These are phyloP conservation scores for Hyaloscypha finlandica DNA, from an alignment of 495 filamentous ascomycete species.

Conservation along the genomic window DNA sequence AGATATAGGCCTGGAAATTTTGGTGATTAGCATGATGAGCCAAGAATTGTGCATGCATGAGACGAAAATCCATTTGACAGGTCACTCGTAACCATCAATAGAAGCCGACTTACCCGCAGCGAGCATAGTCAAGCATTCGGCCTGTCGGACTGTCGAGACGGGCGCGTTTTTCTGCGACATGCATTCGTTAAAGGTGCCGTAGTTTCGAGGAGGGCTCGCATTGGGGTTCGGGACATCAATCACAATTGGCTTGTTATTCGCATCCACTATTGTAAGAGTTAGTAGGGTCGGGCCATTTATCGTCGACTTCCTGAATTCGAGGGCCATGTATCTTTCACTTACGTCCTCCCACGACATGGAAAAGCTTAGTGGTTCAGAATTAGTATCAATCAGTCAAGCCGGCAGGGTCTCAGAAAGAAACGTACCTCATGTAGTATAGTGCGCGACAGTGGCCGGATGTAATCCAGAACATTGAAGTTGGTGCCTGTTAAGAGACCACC, in stretches of 20 bases:
- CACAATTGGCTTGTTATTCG: background rate
- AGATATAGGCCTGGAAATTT: slow-evolving; percentile 10
- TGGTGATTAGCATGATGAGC: slow-evolving; percentile 8
- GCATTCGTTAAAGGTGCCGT: slow-evolving; percentile 13
- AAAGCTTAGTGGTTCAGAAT: slow-evolving; percentile 11
- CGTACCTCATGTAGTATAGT: slow-evolving; percentile 12
- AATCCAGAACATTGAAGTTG: slow-evolving; percentile 8
- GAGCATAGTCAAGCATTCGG: slow-evolving; percentile 14
- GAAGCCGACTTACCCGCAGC: slow-evolving; percentile 10
- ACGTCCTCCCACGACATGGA: slow-evolving; percentile 14
- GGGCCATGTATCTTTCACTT: slow-evolving; percentile 7
- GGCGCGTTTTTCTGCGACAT: slow-evolving; percentile 14
- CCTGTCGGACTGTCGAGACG: slow-evolving; percentile 8
- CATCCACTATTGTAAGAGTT: slow-evolving; percentile 12
- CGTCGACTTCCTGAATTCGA: slow-evolving; percentile 9
- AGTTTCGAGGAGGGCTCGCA: slow-evolving; percentile 7
- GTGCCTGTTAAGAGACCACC: slow-evolving; percentile 6
- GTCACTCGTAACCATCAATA: slow-evolving; percentile 10
- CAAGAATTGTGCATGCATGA: slow-evolving; percentile 9
- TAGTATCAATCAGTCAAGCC: slow-evolving; percentile 3
- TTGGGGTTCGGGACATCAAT: slow-evolving; percentile 8
- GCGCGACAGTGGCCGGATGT: slow-evolving; percentile 13
- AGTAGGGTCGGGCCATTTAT: slow-evolving; percentile 7
- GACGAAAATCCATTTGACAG: slow-evolving; percentile 9
- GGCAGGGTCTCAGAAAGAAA: slow-evolving; percentile 8